Base-by-base conservation (phyloP, 1,284 basidiomycete species). In the Apiotrichum sp. region DNA sequence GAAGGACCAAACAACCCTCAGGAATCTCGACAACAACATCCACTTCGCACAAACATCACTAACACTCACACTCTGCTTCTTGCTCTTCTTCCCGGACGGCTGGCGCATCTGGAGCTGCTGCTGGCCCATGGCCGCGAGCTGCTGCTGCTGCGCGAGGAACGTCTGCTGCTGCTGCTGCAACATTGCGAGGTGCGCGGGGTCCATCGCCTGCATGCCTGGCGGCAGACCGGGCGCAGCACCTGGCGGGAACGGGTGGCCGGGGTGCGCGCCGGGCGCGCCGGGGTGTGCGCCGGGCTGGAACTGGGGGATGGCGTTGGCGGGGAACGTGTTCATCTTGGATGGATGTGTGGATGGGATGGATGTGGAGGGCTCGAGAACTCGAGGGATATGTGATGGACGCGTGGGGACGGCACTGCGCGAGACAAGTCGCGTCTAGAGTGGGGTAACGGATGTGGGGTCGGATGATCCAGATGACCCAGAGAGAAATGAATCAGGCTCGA, bases 81-180 rank as follows among this genome's bases (percentile, higher is more conserved):
- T 50, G 29, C 39, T 22, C 49, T 34, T 50, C 40, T 34, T 42
- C 10, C 40, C 39, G 8, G 42, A 5, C 16, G 47, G 41, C 43
- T 40, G 50, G n/a, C 46, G 50, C 55, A 48, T 43, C 45, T 44
- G 8, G 34, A 45, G 47, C 47, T 42, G 47, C 47, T 36, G 55
- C 16, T 50, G 49, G 1, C 49, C 34, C 35, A 49, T 47, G 7
- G 54, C 54, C 5, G 56, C 54, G 11, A 56, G 58, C 45, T 62
- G 61, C 52, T 58, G 56, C 40, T 65, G 61, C 58, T 63, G 62
- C 16, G 45, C 45, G 3, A 51, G 46, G 34, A 44, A 54, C 22
- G 35, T 11, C 42, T 61, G 63, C 22, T 57, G 50, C 39, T 64
- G 62, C 52, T 61, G 58, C 41, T 59, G 57, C 35, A 63, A 36